Evolutionary conservation across 2,329 filamentous ascomycete genomes (phyloP), one percentile per base, ranked within the genome.

Genomic region (Plectosphaerella sp.): DNA sequence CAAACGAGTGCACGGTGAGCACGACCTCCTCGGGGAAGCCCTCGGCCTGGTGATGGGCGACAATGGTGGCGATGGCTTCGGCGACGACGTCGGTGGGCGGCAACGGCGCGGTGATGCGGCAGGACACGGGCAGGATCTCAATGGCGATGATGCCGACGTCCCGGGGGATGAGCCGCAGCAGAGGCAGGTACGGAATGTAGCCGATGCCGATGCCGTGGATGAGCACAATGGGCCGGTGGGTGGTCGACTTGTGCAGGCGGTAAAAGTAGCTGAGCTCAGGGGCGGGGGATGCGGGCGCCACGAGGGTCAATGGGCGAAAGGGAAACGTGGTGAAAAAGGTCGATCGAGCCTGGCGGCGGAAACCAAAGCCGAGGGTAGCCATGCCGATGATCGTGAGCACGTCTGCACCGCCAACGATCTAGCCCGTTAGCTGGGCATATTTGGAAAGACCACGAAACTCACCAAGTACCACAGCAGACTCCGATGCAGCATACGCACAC

Each of bases 181-280:
- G 68, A 14, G 68, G 64, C 12, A 76, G 69, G 58, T 89, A 87
- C 1, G 84, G 78, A 62, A 80, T 79, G 3, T 89, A 73, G 0
- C 87, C 86, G 52, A 89, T 75, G 42, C 86, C 85, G 47, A 89
- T 87, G 16, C 87, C 87, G 58, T 89, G 87, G 47, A 89, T 73
- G 66, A 88, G 89, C 4, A 90, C 66, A 8, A 89, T 67, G 0
- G 86, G 87, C 49, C 74, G 75, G 42, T 73, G 72, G 1, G 72
- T 79, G 51, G 73, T 77, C 2, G 81, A 80, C 1, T 71, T 81
- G 61, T 89, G 86, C 6, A 81, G 81, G 2, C 79, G 77, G 59
- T 85, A 73, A 82, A 84, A 89, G 70, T 90, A 89, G 55, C 78
- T 77, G 6, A 88, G 57, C 11, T 70, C 66, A 4, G 69, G 60